Percentiles rank a stretch among this genome's conserved stretches.
Evolutionary conservation across 306 rosid genomes (phyloP).

Genomic region (Cicer arietinum): DNA sequence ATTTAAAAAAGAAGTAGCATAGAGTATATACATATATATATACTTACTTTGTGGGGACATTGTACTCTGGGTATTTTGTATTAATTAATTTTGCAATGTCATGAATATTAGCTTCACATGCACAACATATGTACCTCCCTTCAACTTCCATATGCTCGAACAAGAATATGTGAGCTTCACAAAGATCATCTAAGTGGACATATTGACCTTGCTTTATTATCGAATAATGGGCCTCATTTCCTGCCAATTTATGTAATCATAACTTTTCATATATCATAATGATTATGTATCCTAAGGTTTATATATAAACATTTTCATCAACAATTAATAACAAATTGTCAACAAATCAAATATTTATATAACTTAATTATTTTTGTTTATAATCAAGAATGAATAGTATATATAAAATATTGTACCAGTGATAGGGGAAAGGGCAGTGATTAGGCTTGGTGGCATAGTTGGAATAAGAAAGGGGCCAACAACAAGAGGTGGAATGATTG

Average conservation of each 20-base stretch:
- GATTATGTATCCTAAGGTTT: too few relatives aligned
- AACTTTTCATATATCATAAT: too few relatives aligned
- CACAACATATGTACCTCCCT: slow-evolving; percentile 68
- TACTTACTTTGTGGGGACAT: slow-evolving; percentile 68
- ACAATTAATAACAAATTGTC: too few relatives aligned
- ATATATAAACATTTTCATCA: too few relatives aligned
- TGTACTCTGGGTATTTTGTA: slow-evolving; percentile 65
- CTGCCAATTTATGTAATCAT: slow-evolving; percentile 37
- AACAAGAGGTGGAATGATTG: slow-evolving; percentile 67
- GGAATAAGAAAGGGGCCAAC: slow-evolving; percentile 67
- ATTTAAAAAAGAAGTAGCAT: background rate
- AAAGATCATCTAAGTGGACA: slow-evolving; percentile 76
- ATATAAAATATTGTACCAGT: slow-evolving; percentile 32
- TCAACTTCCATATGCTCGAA: slow-evolving; percentile 57
- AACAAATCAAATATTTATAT: too few relatives aligned
- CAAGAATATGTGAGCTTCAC: slow-evolving; percentile 65
- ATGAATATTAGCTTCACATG: slow-evolving; percentile 64
- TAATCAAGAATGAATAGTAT: too few relatives aligned
- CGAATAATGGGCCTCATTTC: slow-evolving; percentile 64
- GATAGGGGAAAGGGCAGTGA: slow-evolving; percentile 63
- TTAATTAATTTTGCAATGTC: slow-evolving; percentile 61
- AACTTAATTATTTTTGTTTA: too few relatives aligned
- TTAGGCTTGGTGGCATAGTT: slow-evolving; percentile 71
- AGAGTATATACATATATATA: background rate
- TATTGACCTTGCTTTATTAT: slow-evolving; percentile 72